Conservation (phyloP, 148 eudicot genomes). For the Spergularia marina region DNA sequence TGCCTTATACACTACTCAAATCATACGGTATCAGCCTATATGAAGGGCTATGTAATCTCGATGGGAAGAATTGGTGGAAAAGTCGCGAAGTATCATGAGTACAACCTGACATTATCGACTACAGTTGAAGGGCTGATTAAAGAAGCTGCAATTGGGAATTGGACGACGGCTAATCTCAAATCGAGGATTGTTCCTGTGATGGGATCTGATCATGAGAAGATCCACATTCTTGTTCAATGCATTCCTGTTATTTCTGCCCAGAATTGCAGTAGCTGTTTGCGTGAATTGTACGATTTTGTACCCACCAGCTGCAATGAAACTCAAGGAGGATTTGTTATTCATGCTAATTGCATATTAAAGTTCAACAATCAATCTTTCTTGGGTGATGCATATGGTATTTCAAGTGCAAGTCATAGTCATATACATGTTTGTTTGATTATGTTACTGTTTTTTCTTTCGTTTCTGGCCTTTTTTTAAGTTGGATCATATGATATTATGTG, state of each 20-base stretch:
- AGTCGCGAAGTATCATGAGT: background rate
- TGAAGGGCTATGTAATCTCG: background rate
- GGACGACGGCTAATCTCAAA: constrained; percentile 17
- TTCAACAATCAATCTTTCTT: constrained; percentile 14
- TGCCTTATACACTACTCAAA: constrained; percentile 30
- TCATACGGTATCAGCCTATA: background rate
- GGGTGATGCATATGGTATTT: background rate
- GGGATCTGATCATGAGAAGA: background rate
- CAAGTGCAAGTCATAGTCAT: background rate
- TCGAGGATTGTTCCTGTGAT: constrained; percentile 16
- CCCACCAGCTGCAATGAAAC: constrained; percentile 6
- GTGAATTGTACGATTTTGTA: constrained; percentile 7
- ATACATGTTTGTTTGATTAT: background rate
- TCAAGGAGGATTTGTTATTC: constrained; percentile 10
- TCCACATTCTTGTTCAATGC: constrained; percentile 14
- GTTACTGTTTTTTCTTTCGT: background rate
- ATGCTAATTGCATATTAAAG: constrained; percentile 13
- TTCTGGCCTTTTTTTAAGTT: background rate
- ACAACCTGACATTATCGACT: constrained; percentile 18
- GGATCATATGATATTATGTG: background rate
- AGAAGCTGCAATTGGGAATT: constrained; percentile 8
- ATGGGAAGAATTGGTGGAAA: background rate
- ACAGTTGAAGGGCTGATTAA: constrained; percentile 8
- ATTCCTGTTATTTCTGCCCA: constrained; percentile 12
- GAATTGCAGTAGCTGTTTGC: constrained; percentile 13